Percentiles rank a stretch among this genome's conserved stretches.
These are phyloP conservation scores for Cornus controversa DNA, from an alignment of 148 eudicot genomes.

Conservation along the genomic window DNA sequence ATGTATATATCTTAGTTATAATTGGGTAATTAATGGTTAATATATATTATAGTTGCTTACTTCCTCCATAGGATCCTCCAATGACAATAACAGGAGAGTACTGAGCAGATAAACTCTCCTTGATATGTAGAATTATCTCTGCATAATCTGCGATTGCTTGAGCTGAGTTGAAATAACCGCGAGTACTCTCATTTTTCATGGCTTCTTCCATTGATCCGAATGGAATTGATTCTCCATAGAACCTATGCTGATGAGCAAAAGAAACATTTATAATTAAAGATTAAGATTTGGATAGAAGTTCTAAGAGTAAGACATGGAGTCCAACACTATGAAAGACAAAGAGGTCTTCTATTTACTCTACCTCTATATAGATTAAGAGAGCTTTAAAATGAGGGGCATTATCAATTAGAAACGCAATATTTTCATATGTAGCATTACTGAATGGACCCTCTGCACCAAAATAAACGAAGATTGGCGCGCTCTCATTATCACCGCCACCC, in stretches of 20 bases:
- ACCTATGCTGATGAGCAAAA: not conserved
- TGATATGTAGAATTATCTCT: not conserved
- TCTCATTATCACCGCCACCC: constrained; percentile 15
- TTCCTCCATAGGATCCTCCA: not conserved
- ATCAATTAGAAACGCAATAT: not conserved
- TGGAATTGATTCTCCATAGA: not conserved
- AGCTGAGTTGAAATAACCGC: not conserved
- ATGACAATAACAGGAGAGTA: not conserved
- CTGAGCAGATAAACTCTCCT: not conserved
- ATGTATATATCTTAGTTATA: too few species aligned
- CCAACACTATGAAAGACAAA: too few species aligned
- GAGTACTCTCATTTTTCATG: not conserved
- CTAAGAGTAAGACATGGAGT: too few species aligned
- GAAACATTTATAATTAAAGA: too few species aligned
- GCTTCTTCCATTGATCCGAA: not conserved
- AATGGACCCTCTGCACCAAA: not conserved
- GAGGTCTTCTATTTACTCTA: too few species aligned
- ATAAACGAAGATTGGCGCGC: constrained; percentile 17
- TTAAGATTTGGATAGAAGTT: too few species aligned
- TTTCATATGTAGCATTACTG: not conserved
- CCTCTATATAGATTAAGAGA: not conserved
- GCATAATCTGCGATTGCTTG: not conserved
- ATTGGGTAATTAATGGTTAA: too few species aligned
- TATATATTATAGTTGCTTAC: not conserved
- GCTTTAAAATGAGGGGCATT: not conserved